Conservation (phyloP, 192 early-diverging fungal species). For the Backusella sp. region DNA sequence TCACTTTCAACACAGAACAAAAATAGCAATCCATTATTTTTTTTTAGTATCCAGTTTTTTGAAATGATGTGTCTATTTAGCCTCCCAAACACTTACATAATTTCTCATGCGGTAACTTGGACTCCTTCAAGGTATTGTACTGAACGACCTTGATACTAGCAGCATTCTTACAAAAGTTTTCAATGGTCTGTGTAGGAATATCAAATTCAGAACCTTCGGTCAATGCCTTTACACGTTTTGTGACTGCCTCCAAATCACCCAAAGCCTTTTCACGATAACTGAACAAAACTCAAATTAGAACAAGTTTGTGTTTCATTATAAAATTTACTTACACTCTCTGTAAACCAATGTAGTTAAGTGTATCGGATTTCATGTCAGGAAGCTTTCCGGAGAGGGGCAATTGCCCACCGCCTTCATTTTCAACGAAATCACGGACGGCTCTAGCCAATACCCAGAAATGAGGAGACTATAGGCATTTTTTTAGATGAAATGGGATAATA, state of each 20-base stretch:
- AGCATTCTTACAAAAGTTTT: slow-evolving; percentile 83
- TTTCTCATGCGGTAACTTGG: slow-evolving; percentile 46
- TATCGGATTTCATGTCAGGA: slow-evolving; percentile 98
- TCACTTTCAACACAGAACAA: slow-evolving; percentile 25
- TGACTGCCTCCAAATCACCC: slow-evolving; percentile 57
- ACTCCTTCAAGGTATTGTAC: slow-evolving; percentile 56
- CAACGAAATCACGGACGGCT: slow-evolving; percentile 79
- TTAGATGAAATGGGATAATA: not conserved
- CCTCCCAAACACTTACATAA: slow-evolving; percentile 41
- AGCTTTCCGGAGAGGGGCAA: slow-evolving; percentile 85
- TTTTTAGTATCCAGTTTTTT: not conserved
- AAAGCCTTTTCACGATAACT: slow-evolving; percentile 77
- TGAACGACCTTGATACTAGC: slow-evolving; percentile 65
- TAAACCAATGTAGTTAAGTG: slow-evolving; percentile 77
- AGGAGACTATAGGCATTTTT: slow-evolving; percentile 41
- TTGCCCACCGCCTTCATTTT: slow-evolving; percentile 62
- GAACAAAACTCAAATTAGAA: slow-evolving; percentile 33
- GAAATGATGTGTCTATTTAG: not conserved
- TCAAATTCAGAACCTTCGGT: slow-evolving; percentile 47
- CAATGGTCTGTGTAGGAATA: slow-evolving; percentile 65
- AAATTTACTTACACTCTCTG: slow-evolving; percentile 68
- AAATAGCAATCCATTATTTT: not conserved
- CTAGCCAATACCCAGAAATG: slow-evolving; percentile 86
- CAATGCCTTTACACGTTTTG: slow-evolving; percentile 42
- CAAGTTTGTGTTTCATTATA: not conserved